phyloP scores from a whole-genome alignment of 2,329 filamentous ascomycete species.

The Ophiosphaerella narmari region DNA sequence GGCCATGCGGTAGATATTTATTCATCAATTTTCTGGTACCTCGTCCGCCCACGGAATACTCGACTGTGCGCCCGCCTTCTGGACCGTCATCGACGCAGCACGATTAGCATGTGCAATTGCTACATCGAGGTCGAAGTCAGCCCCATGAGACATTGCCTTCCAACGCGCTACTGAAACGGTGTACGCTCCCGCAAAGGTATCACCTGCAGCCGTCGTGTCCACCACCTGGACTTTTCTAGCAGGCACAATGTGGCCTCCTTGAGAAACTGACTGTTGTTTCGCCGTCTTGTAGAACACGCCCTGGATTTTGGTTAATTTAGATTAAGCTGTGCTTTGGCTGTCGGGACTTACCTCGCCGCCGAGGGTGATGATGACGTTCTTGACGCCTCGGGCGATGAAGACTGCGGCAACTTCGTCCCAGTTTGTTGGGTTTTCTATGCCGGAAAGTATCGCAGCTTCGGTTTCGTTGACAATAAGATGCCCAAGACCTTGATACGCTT shows the following conservation, averaged over 20 bases:
- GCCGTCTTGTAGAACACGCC: conserved; percentile 52
- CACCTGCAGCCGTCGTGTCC: conserved; percentile 91
- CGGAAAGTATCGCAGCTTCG: conserved; percentile 76
- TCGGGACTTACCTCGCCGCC: conserved; percentile 67
- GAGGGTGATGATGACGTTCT: conserved; percentile 81
- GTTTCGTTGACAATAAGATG: conserved; percentile 91
- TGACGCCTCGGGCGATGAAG: conserved; percentile 73
- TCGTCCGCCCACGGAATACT: conserved; percentile 70
- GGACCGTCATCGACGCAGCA: conserved; percentile 69
- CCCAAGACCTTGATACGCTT: conserved; percentile 69
- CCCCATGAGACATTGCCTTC: conserved; percentile 48
- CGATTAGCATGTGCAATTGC: conserved; percentile 65
- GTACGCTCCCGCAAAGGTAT: conserved; percentile 92
- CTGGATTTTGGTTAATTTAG: conserved; percentile 33
- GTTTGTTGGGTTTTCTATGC: conserved; percentile 45
- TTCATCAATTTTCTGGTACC: conserved; percentile 36
- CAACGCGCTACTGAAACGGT: conserved; percentile 69
- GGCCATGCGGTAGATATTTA: background rate
- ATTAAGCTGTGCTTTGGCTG: conserved; percentile 1
- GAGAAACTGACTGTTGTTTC: conserved; percentile 49
- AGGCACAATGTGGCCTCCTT: conserved; percentile 54
- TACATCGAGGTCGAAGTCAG: conserved; percentile 57
- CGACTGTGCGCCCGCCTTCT: conserved; percentile 67
- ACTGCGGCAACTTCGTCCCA: conserved; percentile 41
- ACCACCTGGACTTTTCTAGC: conserved; percentile 78